Conservation (phyloP, 495 filamentous ascomycete species). For the Talaromyces nanjingensis region DNA sequence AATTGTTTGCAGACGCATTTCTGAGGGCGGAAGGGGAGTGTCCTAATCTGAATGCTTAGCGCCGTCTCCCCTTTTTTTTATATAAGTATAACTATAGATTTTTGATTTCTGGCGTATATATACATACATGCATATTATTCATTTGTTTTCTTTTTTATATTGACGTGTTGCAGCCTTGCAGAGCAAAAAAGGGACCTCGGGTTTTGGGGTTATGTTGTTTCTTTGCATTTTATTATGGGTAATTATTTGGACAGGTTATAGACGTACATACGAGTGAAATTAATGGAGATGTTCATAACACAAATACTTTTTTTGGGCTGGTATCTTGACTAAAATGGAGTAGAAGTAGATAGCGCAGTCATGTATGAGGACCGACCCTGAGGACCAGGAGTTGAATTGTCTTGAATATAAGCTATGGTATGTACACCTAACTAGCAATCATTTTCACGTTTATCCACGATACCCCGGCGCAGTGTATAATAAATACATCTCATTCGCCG, state of each 20-base stretch:
- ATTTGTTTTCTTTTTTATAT: background rate
- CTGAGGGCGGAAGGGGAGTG: conserved; percentile 54
- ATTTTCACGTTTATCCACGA: background rate
- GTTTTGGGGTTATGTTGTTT: background rate
- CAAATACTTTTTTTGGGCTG: too few species aligned
- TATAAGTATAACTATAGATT: background rate
- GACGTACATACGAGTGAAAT: background rate
- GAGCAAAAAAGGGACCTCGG: background rate
- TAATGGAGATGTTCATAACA: background rate
- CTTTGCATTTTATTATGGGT: background rate
- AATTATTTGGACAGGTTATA: background rate
- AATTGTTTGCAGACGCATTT: conserved; percentile 87
- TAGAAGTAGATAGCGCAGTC: too few species aligned
- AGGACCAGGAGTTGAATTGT: too few species aligned
- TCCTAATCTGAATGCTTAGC: conserved; percentile 18
- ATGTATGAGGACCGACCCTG: too few species aligned
- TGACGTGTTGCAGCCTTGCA: background rate
- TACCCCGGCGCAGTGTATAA: background rate
- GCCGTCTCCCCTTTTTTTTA: background rate
- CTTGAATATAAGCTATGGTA: too few species aligned
- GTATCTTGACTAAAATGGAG: background rate
- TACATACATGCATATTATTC: background rate
- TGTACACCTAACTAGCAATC: background rate
- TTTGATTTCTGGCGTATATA: background rate
- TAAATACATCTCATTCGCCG: background rate